Percentiles rank a stretch among this genome's conserved stretches.
These are phyloP conservation scores for Candida smagusa DNA, from an alignment of 1,139 yeast species.

Conservation along the genomic window DNA sequence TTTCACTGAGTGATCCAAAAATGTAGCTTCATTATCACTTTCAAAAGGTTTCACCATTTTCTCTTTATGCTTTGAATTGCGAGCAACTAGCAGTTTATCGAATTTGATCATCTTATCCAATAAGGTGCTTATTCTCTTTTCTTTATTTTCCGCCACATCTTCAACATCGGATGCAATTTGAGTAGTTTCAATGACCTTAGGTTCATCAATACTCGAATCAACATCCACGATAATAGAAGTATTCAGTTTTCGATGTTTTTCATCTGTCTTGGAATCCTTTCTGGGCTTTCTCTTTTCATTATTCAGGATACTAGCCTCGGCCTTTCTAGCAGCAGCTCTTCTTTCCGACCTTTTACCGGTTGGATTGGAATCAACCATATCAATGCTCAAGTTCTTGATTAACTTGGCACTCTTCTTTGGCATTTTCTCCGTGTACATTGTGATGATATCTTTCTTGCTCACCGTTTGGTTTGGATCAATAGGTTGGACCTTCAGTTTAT, in stretches of 20 bases:
- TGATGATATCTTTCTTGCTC: constrained; percentile 3
- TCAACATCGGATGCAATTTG: constrained; percentile 1
- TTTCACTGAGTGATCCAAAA: constrained; percentile 2
- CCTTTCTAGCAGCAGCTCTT: constrained; percentile 10
- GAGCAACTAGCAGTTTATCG: no score
- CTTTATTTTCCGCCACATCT: no score
- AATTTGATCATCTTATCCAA: no score
- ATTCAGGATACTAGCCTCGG: not conserved
- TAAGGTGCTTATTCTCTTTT: no score
- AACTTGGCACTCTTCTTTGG: constrained; percentile 4
- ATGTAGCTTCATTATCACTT: constrained; percentile 2
- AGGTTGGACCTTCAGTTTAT: no score
- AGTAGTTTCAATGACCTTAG: not conserved
- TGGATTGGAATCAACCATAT: constrained; percentile 20
- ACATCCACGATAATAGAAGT: no score
- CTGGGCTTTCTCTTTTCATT: no score
- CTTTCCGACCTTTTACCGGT: constrained; percentile 5
- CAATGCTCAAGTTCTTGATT: constrained; percentile 17
- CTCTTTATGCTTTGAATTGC: not conserved
- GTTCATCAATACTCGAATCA: not conserved
- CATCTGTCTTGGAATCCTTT: no score
- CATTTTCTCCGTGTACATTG: constrained; percentile 3
- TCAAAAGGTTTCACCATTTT: constrained; percentile 1
- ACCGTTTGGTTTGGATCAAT: constrained; percentile 3
- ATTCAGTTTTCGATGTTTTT: no score